Conservation (phyloP, 352 stramenopile species). For the Pythium biforme region DNA sequence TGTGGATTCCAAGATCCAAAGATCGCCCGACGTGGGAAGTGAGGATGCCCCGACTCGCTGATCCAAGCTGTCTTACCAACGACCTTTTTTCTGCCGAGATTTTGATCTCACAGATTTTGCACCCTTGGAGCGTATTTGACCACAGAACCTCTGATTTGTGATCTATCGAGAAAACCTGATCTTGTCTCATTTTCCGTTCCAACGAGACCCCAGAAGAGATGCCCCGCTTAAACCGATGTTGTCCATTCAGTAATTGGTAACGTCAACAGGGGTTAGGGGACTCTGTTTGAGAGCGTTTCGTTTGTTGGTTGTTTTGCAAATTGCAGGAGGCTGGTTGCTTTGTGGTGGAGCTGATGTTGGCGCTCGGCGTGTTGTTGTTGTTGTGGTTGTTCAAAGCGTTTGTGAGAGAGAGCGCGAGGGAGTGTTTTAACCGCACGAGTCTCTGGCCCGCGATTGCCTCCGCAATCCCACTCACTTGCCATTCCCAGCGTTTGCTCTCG, state of each 20-base stretch:
- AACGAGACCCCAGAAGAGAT: not conserved
- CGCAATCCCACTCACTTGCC: conserved; percentile 25
- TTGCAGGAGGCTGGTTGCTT: not conserved
- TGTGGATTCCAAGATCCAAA: conserved; percentile 10
- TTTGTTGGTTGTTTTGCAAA: not conserved
- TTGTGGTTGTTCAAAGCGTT: not conserved
- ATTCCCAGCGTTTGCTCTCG: conserved; percentile 6
- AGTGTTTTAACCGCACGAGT: not conserved
- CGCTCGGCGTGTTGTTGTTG: not conserved
- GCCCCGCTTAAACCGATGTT: not conserved
- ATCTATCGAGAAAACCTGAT: not conserved
- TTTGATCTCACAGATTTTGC: not conserved
- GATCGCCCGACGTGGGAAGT: conserved; percentile 1
- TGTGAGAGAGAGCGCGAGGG: not conserved
- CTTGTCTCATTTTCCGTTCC: not conserved
- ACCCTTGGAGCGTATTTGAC: not conserved
- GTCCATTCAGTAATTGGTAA: not conserved
- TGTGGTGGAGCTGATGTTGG: not conserved
- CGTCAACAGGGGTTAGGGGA: conserved; percentile 4
- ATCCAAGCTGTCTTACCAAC: not conserved
- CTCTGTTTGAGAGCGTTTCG: not conserved
- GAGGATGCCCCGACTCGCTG: not conserved
- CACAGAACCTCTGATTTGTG: not conserved
- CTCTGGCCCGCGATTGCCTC: not conserved
- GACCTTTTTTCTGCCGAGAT: not conserved